These are phyloP conservation scores for Candida nitratophila DNA, from an alignment of 805 yeast genomes.

Conservation along the genomic window DNA sequence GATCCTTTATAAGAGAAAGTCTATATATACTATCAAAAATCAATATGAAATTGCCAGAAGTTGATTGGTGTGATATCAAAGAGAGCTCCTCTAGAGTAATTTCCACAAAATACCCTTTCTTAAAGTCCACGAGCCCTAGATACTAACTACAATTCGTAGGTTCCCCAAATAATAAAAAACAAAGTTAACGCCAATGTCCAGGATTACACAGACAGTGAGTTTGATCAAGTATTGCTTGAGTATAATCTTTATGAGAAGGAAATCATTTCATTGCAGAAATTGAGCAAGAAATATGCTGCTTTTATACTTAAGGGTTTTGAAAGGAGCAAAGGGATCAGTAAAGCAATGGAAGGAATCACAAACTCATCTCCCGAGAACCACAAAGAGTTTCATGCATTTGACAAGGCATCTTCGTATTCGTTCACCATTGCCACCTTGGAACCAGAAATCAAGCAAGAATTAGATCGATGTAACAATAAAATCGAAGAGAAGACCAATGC, in stretches of 20 bases:
- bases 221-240: neutral
- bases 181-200: neutral
- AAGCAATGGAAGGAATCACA: neutral
- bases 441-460: neutral
- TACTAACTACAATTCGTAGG: conserved; percentile 6
- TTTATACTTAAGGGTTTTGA: neutral
- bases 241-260: neutral
- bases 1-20: too few species aligned
- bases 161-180: conserved; percentile 20
- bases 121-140: neutral
- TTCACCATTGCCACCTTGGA: neutral
- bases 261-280: neutral
- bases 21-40: too few species aligned
- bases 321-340: neutral
- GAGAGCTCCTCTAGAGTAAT: neutral
- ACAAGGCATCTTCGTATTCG: neutral
- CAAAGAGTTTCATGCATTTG: neutral
- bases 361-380: neutral
- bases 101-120: conserved; percentile 6
- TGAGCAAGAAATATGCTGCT: neutral
- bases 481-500: conserved; percentile 8
- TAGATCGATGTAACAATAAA: neutral
- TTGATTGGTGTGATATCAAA: conserved; percentile 2
- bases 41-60: neutral
- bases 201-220: neutral